Evolutionary conservation across 768 basidiomycete genomes (phyloP), one percentile per base, ranked within the genome.

Genomic region (Rhizopogon vesiculosus): DNA sequence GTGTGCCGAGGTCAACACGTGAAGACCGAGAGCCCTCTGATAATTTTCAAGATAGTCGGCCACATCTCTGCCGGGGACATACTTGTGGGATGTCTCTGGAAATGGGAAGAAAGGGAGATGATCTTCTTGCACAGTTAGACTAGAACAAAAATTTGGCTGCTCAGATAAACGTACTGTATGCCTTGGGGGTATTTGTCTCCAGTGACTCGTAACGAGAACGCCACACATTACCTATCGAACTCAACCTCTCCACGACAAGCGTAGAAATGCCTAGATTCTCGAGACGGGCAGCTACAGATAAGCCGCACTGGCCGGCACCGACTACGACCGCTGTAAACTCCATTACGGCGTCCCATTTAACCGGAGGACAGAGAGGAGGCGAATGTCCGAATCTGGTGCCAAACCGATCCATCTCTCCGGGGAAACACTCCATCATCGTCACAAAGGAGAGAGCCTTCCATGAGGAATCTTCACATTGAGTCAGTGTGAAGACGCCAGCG

Each of bases 201-300:
- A 88, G 68, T 9, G 84, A 78, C 53, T 86, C 79, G 64, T 90
- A 89, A 39, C 89, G 74, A 39, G 77, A 72, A 55, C 86, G 72
- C 87, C 86, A 88, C 49, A 79, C 80, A 62, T 87, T 79, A 0
- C 87, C 86, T 25, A 87, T 76, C 18, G 79, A 69, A 10, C 64
- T 56, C 50, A 84, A 78, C 66, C 78, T 82, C 65, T 93, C 90
- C 45, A 91, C 72, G 13, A 91, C 69, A 7, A 88, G 70, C 8
- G 73, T 69, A 12, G 71, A 62, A 10, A 85, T 66, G 40, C 72
- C 80, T 7, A 85, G 69, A 3, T 69, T 69, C 63, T 83, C 81
- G 54, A 64, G 56, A 51, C 62, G 59, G 8, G 60, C 62, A 2
- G 64, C 59, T 9, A 64, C 60, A 31, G 55, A 53, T 45, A 66